Evolutionary conservation across 129 eudicot genomes (phyloP), one percentile per base, ranked within the genome.

Genomic region (Flaveria bidentis): DNA sequence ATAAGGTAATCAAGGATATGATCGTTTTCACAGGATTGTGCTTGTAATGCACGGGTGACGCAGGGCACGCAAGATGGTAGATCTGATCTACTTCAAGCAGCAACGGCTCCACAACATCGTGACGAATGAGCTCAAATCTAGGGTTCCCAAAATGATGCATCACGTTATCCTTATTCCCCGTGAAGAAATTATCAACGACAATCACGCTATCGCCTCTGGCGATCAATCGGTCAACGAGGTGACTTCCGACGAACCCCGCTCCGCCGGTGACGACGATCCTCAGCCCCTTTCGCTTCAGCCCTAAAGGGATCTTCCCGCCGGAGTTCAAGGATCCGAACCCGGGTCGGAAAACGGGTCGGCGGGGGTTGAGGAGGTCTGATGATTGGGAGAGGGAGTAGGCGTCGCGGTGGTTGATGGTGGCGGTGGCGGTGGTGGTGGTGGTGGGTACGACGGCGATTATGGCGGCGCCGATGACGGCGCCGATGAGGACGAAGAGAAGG

Each of bases 61-160:
- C 95, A 55, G 96, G 98, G 70, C 98, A 92, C 30, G 98, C 98
- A 33, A 93, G 85, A 68, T 93, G 98, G 65, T 93, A 93, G 89
- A 93, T 93, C 98, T 92, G 96, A 82, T 92, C 98, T 42, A 92
- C 98, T 60, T 92, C 98, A n/a, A 92, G 53, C 20, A 92, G 42
- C 15, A 90, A 74, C 2, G 96, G 96, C 87, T 92, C 98, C 28
- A 90, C 96, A 39, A 92, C 98, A 62, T 92, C 98, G 76, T 92
- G 98, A 56, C 96, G 82, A 16, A 92, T 90, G 13, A 92, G 78
- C 71, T 92, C 98, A 65, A 92, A 92, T 62, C 91, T 92, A 41
- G 98, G 92, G 73, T 92, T 90, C 9, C 98, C 90, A 55, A 92
- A 88, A 80, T 92, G 98, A 69, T 92, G 98, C 90, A 79, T 83